A percentile compares a stretch with the other conserved stretches of the same genome.
phyloP scores from a whole-genome alignment of 2,329 filamentous ascomycete genomes.

The Penicillium sp. region DNA sequence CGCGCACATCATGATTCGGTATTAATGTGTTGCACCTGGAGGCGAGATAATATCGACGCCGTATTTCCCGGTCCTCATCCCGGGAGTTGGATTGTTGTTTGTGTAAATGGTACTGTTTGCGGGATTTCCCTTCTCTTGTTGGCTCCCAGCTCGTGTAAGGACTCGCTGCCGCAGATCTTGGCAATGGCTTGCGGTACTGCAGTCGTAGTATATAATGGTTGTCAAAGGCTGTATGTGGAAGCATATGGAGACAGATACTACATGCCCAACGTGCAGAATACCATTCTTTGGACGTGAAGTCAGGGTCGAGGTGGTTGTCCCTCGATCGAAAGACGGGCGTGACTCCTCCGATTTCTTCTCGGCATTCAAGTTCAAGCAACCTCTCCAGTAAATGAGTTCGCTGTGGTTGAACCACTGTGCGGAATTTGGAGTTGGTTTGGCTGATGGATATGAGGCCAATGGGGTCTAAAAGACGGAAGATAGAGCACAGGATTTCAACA shows the following conservation, averaged over 20 bases:
- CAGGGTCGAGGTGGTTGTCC: neutral
- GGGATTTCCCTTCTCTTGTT: neutral
- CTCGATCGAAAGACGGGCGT: neutral
- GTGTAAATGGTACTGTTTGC: neutral
- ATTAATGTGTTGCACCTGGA: neutral
- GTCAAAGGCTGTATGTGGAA: constrained; percentile 6
- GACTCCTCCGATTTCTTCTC: constrained; percentile 4
- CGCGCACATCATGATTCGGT: too few species aligned
- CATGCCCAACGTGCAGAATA: constrained; percentile 11
- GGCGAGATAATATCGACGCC: constrained; percentile 7
- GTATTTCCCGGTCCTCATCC: neutral
- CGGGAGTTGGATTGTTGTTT: neutral
- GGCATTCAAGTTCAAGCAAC: constrained; percentile 11
- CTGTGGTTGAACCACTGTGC: constrained; percentile 2
- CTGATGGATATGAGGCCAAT: constrained; percentile 7
- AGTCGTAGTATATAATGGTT: constrained; percentile 11
- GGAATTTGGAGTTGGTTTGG: constrained; percentile 11
- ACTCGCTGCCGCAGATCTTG: constrained; percentile 3
- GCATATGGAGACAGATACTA: constrained; percentile 9
- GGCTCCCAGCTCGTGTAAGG: constrained; percentile 3
- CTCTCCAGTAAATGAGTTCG: constrained; percentile 9
- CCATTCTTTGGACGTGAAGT: constrained; percentile 7
- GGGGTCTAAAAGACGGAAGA: constrained; percentile 13
- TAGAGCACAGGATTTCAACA: constrained; percentile 4
- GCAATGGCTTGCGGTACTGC: constrained; percentile 11